phyloP scores from a whole-genome alignment of 768 basidiomycete species.

The Russula dissimulans region DNA sequence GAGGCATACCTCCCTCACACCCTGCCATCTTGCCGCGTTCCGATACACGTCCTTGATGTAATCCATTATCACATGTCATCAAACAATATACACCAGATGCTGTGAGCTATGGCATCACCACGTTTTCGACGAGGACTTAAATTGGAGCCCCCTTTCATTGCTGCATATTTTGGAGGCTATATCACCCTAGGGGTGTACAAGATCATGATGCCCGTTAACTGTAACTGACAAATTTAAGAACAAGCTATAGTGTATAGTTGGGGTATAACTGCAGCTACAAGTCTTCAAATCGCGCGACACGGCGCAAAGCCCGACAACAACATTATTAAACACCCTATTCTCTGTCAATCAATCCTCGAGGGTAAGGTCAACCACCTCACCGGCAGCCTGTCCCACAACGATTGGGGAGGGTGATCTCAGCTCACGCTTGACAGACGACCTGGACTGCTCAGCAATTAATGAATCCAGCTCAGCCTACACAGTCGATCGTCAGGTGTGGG shows the following conservation, averaged over 20 bases:
- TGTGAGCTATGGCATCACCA: too few relatives aligned
- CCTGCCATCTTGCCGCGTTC: conserved; percentile 13
- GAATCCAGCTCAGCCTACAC: conserved; percentile 1
- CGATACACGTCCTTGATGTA: conserved; percentile 6
- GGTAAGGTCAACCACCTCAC: conserved; percentile 10
- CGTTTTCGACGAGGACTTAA: too few relatives aligned
- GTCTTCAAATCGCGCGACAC: too few relatives aligned
- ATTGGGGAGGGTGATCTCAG: conserved; percentile 1
- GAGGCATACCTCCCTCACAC: neutral
- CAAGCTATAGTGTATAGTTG: too few relatives aligned
- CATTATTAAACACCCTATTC: neutral
- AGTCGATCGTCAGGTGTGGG: neutral
- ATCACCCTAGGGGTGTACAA: too few relatives aligned
- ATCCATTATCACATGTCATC: neutral
- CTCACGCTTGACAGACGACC: conserved; percentile 2
- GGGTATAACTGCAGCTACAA: too few relatives aligned
- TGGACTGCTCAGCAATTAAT: neutral
- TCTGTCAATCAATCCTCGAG: conserved; percentile 2
- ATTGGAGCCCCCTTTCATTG: too few relatives aligned
- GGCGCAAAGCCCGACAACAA: neutral
- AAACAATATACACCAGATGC: too few relatives aligned
- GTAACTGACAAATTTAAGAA: too few relatives aligned
- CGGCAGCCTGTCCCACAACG: neutral
- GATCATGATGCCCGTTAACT: too few relatives aligned
- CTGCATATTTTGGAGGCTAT: too few relatives aligned